Base-by-base conservation (phyloP, 2,329 filamentous ascomycete species). In the Madurella mycetomatis region DNA sequence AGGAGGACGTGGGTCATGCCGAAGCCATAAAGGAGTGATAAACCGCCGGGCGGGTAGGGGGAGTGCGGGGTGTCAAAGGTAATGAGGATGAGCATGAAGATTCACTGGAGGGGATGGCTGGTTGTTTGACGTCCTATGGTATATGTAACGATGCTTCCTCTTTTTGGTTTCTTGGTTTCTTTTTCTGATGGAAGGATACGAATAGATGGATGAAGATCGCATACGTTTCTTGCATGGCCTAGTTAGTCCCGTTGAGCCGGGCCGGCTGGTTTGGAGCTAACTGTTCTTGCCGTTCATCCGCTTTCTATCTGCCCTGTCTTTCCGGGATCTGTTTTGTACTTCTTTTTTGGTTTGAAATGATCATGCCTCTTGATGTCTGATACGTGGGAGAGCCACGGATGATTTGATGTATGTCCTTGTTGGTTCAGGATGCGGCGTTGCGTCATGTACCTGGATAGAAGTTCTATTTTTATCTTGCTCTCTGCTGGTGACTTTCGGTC, bases 21-120 rank as follows among this genome's bases (percentile, higher is more conserved):
- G 64, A 67, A 44, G 54, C 55, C 31, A 65, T 68, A 31, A 54
- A 54, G 57, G 63, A 69, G 58, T 67, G 49, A 59, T 25, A 41
- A n/a, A n/a, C n/a, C n/a, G n/a, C n/a, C n/a, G n/a, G n/a, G n/a
- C n/a, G n/a, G n/a, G n/a, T n/a, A n/a, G n/a, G n/a, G 4, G 4
- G 18, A 12, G 17, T n/a, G 15, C 4, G 41, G n/a, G 18, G 15
- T 19, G 34, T 19, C n/a, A 2, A 16, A 12, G 18, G 12, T 48
- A n/a, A 34, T n/a, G 43, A 15, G 32, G 45, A n/a, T 12, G 32
- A 12, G 9, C 12, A 31, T n/a, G 37, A 18, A 19, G 25, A 7
- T 25, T 25, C 25, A 25, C 7, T 25, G 25, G 25, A 25, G 9
- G 34, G 34, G 13, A 37, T 37, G 34, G 11, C 13, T 15, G 34